These are phyloP conservation scores for Udeniomyces megalosporus DNA, from an alignment of 768 basidiomycete genomes.

Conservation along the genomic window DNA sequence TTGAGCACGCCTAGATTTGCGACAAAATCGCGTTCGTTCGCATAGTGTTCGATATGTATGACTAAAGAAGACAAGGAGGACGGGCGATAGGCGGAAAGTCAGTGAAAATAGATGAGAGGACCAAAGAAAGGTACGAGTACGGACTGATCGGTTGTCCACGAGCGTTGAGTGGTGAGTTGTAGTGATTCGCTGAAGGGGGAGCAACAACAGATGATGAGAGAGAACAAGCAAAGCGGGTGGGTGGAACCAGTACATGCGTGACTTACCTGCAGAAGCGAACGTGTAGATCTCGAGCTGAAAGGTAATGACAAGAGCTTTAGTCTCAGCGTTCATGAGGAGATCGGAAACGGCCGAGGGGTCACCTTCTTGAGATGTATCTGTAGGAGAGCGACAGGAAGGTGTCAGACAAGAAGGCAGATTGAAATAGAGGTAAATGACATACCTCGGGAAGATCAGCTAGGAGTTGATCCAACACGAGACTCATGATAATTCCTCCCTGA, in stretches of 20 bases:
- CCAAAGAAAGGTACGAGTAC: too few relatives aligned
- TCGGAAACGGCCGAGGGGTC: too few relatives aligned
- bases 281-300: conserved; percentile 22
- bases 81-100: too few relatives aligned
- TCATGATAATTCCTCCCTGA: conserved; percentile 23
- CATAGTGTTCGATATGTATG: conserved; percentile 20
- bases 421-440: too few relatives aligned
- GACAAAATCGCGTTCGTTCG: conserved; percentile 20
- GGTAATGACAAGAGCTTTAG: background rate
- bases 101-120: too few relatives aligned
- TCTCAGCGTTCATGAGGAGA: background rate
- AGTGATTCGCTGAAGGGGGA: background rate
- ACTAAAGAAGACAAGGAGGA: conserved; percentile 6
- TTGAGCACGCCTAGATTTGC: conserved; percentile 18
- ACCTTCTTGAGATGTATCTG: too few relatives aligned
- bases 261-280: conserved; percentile 18
- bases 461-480: conserved; percentile 18
- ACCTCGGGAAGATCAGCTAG: conserved; percentile 20
- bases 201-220: too few relatives aligned
- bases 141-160: too few relatives aligned
- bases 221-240: background rate
- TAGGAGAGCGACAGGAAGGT: too few relatives aligned
- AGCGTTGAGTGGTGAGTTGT: too few relatives aligned
- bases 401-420: too few relatives aligned
- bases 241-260: conserved; percentile 18